Conservation (phyloP, 331 rosid genomes). For the Quercus lobata region DNA sequence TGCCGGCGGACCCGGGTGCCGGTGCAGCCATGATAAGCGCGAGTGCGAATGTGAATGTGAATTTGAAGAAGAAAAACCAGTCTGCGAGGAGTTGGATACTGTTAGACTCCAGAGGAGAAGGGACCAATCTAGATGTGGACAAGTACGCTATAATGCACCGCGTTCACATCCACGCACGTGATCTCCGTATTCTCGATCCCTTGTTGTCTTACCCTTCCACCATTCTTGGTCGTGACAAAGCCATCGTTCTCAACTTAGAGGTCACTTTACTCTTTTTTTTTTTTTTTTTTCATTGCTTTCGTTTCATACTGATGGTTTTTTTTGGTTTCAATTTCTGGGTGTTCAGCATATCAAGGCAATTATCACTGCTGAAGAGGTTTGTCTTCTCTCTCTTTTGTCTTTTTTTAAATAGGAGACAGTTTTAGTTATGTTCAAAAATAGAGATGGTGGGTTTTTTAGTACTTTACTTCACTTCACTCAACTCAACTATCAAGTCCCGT, state of each 20-base stretch:
- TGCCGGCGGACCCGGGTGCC: constrained; percentile 67
- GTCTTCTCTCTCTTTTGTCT: constrained; percentile 4
- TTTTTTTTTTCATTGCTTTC: background rate
- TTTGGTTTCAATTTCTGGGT: constrained; percentile 5
- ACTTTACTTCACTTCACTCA: no score
- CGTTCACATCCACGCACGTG: constrained; percentile 90
- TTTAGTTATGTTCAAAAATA: no score
- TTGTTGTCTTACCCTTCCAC: constrained; percentile 85
- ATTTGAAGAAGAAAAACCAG: constrained; percentile 69
- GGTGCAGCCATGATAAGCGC: background rate
- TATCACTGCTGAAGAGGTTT: constrained; percentile 94
- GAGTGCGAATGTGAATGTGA: background rate
- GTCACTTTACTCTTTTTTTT: constrained; percentile 1
- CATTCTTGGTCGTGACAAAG: constrained; percentile 86
- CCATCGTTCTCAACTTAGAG: constrained; percentile 97
- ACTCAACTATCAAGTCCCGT: background rate
- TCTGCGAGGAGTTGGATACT: constrained; percentile 77
- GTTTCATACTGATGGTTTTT: background rate
- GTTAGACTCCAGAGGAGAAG: constrained; percentile 55
- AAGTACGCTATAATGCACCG: constrained; percentile 87
- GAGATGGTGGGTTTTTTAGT: no score
- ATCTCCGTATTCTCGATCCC: constrained; percentile 91
- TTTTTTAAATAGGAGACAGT: background rate
- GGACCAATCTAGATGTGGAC: constrained; percentile 70
- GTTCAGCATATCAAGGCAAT: constrained; percentile 95